Base-by-base conservation (phyloP, 2,329 filamentous ascomycete genomes). In the Raffaelea ambrosiae region DNA sequence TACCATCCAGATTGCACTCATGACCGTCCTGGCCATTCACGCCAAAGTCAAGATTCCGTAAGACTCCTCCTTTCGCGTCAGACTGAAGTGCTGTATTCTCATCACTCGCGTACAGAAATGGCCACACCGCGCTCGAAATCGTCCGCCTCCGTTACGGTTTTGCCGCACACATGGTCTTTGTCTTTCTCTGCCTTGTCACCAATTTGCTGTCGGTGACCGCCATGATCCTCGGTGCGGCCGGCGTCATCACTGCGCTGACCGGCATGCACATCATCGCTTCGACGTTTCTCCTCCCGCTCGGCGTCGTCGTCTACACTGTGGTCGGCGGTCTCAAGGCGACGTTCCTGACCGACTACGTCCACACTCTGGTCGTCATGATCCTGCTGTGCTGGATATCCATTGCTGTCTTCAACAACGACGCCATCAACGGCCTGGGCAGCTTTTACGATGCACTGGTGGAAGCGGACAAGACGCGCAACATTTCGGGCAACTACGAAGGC, bases 121-220 rank as follows among this genome's bases (percentile, higher is more conserved):
- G 88, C 1, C 88, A 95, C 55, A 82, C 79, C 0, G 88, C 88
- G 63, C 77, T 93, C 10, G 88, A 95, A 68, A 85, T 86, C 40
- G 86, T 94, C 57, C 78, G 78, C 49, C 87, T 87, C 23, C 77
- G 88, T 51, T 94, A 94, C 64, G 88, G 88, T 51, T 64, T 64
- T 0, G 51, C 65, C 4, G 81, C 86, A 0, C 89, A 95, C 59
- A 68, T 81, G 9, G 85, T 89, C 3, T 95, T 88, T 62, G 86
- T 88, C 55, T 71, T 84, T 3, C 94, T 94, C 53, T 87, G 85
- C 29, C 68, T 93, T 19, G 82, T 86, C 65, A 94, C 88, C 31
- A 89, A 91, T 57, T 84, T 93, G 40, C 73, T 95, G 5, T 89
- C 95, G 22, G 91, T 87, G 1, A 81, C 88, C 44, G 93, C 93